Conservation (phyloP, 1,139 yeast species). For the Blastobotrys buckinghamii region DNA sequence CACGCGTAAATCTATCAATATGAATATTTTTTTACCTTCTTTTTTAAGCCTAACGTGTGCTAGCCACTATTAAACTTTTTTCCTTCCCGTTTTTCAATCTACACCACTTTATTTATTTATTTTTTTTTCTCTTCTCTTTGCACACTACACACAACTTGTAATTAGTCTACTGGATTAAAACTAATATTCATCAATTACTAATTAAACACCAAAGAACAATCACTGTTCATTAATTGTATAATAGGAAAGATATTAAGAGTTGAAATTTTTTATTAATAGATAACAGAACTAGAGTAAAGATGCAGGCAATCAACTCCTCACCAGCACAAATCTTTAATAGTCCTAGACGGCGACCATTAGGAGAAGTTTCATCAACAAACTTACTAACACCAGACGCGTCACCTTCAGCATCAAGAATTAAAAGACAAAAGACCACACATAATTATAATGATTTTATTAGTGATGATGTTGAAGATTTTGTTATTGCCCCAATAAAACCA, state of each 20-base stretch:
- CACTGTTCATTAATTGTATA: not conserved
- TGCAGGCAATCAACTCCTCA: conserved; percentile 12
- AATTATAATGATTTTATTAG: not conserved
- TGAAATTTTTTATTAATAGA: too few species aligned
- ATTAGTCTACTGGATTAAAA: too few species aligned
- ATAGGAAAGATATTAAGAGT: not conserved
- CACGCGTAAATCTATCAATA: too few species aligned
- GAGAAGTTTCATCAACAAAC: conserved; percentile 4
- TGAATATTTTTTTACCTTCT: too few species aligned
- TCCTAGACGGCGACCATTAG: conserved; percentile 6
- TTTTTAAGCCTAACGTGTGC: too few species aligned
- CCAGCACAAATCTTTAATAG: conserved; percentile 8
- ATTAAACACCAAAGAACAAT: too few species aligned
- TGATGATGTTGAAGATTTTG: not conserved
- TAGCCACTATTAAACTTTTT: too few species aligned
- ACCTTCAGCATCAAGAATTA: conserved; percentile 3
- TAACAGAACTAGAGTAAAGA: not conserved
- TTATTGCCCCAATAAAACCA: not conserved
- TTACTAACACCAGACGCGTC: conserved; percentile 12
- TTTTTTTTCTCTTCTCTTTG: too few species aligned
- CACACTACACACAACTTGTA: too few species aligned
- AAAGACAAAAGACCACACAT: conserved; percentile 3
- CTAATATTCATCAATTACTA: too few species aligned
- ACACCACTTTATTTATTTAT: too few species aligned
- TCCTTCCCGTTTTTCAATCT: too few species aligned